These are phyloP conservation scores for Paraleonurus japonicus DNA, from an alignment of 257 asterid genomes.

Conservation along the genomic window DNA sequence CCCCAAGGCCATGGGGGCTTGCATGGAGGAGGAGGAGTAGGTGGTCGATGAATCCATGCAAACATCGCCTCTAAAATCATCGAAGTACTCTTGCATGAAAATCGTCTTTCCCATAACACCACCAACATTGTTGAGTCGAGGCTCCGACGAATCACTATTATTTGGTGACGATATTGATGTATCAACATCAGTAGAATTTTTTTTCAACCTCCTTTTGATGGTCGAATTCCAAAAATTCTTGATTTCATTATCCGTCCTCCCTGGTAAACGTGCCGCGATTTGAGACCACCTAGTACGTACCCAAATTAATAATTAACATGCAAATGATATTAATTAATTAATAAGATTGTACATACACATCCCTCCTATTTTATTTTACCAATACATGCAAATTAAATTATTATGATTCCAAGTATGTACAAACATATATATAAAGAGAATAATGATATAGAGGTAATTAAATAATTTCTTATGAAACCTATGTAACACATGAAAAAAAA, in stretches of 20 bases:
- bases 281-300: constrained; percentile 78
- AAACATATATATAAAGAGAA: too few species aligned
- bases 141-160: constrained; percentile 39
- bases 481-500: too few species aligned
- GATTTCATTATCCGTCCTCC: constrained; percentile 88
- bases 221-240: constrained; percentile 95
- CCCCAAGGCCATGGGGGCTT: constrained; percentile 26
- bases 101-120: constrained; percentile 30
- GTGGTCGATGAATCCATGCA: constrained; percentile 58
- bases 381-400: not conserved
- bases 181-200: constrained; percentile 10
- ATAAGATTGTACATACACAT: too few species aligned
- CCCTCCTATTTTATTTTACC: too few species aligned
- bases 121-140: not conserved
- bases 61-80: not conserved
- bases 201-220: constrained; percentile 74
- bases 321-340: too few species aligned
- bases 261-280: constrained; percentile 89
- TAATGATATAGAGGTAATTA: too few species aligned
- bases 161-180: constrained; percentile 35
- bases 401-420: too few species aligned
- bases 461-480: too few species aligned
- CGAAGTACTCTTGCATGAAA: constrained; percentile 42
- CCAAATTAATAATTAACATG: not conserved
- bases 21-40: constrained; percentile 42